A percentile compares a stretch with the other conserved stretches of the same genome.
phyloP scores from a whole-genome alignment of 768 basidiomycete genomes.

The Phylloporus scabripes region DNA sequence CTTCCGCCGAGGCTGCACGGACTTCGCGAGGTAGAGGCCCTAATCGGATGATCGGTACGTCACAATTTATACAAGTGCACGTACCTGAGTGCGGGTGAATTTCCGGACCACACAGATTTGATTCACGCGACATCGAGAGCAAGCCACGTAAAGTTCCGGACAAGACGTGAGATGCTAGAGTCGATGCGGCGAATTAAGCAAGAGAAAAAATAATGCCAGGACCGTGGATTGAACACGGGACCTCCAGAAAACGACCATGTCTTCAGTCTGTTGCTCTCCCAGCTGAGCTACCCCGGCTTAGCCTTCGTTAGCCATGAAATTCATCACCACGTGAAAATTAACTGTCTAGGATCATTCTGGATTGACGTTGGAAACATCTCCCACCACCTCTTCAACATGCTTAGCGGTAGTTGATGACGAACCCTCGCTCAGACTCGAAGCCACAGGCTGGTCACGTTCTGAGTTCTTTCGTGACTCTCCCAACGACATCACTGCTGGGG shows the following conservation, averaged over 20 bases:
- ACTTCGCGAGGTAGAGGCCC: background rate
- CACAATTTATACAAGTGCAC: background rate
- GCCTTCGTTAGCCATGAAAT: background rate
- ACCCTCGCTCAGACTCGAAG: conserved; percentile 17
- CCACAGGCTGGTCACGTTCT: background rate
- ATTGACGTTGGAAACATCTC: conserved; percentile 26
- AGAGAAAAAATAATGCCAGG: conserved; percentile 35
- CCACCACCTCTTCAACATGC: conserved; percentile 26
- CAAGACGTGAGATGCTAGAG: too few relatives aligned
- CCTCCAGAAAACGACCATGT: conserved; percentile 37
- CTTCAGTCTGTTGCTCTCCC: conserved; percentile 75
- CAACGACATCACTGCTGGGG: conserved; percentile 34
- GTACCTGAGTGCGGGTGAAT: background rate
- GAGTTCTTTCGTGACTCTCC: conserved; percentile 17
- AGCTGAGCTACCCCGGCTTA: conserved; percentile 63
- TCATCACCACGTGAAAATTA: background rate
- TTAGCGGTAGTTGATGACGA: conserved; percentile 34
- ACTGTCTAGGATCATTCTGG: conserved; percentile 10
- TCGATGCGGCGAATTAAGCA: background rate
- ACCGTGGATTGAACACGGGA: conserved; percentile 55
- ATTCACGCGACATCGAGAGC: too few relatives aligned
- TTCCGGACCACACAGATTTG: background rate
- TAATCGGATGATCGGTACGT: background rate
- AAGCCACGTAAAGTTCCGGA: background rate
- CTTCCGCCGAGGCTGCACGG: background rate